Evolutionary conservation across 805 yeast genomes (phyloP).

Genomic region (Metschnikowia anglica): DNA sequence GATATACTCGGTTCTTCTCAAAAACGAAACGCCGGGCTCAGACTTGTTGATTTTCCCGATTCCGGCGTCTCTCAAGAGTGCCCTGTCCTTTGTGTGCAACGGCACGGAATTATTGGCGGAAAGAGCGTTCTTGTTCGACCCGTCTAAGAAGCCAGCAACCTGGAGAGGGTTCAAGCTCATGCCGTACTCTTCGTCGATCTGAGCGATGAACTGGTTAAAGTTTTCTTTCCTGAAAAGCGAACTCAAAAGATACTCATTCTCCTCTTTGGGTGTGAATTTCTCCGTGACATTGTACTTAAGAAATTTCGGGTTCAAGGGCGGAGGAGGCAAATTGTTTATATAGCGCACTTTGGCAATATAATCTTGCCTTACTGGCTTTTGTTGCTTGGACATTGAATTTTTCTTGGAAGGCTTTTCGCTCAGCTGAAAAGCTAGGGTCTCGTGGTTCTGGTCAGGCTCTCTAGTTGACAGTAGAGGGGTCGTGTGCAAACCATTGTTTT

Average conservation of each 20-base stretch:
- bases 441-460: too few relatives aligned
- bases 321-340: constrained; percentile 87
- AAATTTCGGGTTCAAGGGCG: constrained; percentile 86
- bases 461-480: too few relatives aligned
- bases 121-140: constrained; percentile 48
- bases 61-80: constrained; percentile 76
- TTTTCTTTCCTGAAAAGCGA: constrained; percentile 74
- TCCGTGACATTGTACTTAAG: constrained; percentile 52
- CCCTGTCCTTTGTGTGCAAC: constrained; percentile 76
- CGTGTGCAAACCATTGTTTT: too few relatives aligned
- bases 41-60: constrained; percentile 43
- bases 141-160: constrained; percentile 66
- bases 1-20: constrained; percentile 92
- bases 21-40: constrained; percentile 66
- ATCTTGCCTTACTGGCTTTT: constrained; percentile 58
- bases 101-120: constrained; percentile 34
- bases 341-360: constrained; percentile 81
- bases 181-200: constrained; percentile 64
- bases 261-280: constrained; percentile 35
- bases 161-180: constrained; percentile 72
- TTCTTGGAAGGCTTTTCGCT: too few relatives aligned
- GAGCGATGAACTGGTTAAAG: constrained; percentile 57
- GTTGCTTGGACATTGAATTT: constrained; percentile 33
- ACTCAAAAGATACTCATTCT: constrained; percentile 54
- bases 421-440: too few relatives aligned